These are phyloP conservation scores for Fusarium anthophilum DNA, from an alignment of 2,329 filamentous ascomycete species.

Conservation along the genomic window DNA sequence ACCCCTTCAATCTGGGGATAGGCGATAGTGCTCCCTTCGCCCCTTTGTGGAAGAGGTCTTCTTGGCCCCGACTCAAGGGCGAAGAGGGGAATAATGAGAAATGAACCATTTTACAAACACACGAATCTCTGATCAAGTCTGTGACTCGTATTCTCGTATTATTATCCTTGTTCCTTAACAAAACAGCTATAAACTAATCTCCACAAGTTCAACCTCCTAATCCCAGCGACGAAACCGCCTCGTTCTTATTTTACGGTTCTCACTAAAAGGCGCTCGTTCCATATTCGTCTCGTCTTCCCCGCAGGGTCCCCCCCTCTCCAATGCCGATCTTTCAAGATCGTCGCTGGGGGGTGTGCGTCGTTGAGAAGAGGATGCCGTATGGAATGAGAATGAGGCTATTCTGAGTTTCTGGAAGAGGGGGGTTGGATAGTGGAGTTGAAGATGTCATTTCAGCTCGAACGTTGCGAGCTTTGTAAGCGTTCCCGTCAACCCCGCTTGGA, in stretches of 20 bases:
- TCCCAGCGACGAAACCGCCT: not conserved
- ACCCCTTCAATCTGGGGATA: constrained; percentile 5
- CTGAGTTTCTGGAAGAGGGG: not conserved
- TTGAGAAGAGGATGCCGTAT: not conserved
- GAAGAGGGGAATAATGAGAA: constrained; percentile 5
- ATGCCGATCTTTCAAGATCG: constrained; percentile 15
- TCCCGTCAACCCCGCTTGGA: not conserved
- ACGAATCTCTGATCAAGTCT: not conserved
- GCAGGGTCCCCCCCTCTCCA: constrained; percentile 17
- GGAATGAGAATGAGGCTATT: constrained; percentile 24
- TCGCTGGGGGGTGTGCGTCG: constrained; percentile 7
- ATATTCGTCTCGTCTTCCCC: constrained; percentile 17
- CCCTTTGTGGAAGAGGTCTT: not conserved
- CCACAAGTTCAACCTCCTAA: constrained; percentile 3
- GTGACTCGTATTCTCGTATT: constrained; percentile 2
- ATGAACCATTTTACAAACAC: constrained; percentile 9
- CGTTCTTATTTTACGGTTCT: not conserved
- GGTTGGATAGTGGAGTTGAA: not conserved
- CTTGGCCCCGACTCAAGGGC: not conserved
- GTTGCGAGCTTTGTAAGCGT: constrained; percentile 12
- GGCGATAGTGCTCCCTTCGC: not conserved
- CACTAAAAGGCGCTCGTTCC: not conserved
- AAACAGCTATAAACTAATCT: not conserved
- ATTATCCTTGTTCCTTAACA: constrained; percentile 1
- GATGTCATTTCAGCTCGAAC: not conserved